A percentile compares a stretch with the other conserved stretches of the same genome.
Conservation (phyloP, 179 eudicot genomes). For the Nepenthes alata region DNA sequence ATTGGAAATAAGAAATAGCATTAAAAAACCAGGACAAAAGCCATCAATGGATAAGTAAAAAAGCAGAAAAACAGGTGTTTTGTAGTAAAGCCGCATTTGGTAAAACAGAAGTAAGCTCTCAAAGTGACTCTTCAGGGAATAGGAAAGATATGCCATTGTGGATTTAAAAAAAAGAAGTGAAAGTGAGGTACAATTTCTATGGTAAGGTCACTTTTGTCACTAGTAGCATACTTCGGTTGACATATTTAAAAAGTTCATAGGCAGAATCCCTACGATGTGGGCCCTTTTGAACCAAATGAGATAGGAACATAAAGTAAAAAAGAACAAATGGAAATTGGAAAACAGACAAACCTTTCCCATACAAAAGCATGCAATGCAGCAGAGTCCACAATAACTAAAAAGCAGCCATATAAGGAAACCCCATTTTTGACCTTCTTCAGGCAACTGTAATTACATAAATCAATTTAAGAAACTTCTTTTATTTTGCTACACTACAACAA, state of each 20-base stretch:
- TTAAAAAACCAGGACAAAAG: background rate
- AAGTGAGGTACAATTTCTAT: no score
- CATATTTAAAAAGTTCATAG: no score
- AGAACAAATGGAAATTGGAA: background rate
- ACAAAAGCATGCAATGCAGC: constrained; percentile 69
- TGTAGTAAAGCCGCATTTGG: background rate
- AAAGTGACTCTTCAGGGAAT: no score
- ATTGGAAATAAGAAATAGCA: background rate
- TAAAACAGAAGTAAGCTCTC: no score
- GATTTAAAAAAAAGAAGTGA: no score
- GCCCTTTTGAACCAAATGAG: background rate
- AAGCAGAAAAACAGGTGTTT: background rate
- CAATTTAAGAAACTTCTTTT: background rate
- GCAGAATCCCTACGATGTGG: no score
- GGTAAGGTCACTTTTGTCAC: no score
- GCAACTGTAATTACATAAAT: constrained; percentile 47
- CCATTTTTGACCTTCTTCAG: constrained; percentile 94
- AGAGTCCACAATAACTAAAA: constrained; percentile 88
- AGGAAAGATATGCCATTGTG: no score
- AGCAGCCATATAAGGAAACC: constrained; percentile 94
- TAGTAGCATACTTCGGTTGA: no score
- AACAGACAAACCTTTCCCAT: constrained; percentile 48
- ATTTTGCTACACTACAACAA: background rate
- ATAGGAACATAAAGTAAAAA: background rate
- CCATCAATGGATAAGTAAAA: background rate